Evolutionary conservation across 495 filamentous ascomycete genomes (phyloP).

Genomic region (Podospora appendiculata): DNA sequence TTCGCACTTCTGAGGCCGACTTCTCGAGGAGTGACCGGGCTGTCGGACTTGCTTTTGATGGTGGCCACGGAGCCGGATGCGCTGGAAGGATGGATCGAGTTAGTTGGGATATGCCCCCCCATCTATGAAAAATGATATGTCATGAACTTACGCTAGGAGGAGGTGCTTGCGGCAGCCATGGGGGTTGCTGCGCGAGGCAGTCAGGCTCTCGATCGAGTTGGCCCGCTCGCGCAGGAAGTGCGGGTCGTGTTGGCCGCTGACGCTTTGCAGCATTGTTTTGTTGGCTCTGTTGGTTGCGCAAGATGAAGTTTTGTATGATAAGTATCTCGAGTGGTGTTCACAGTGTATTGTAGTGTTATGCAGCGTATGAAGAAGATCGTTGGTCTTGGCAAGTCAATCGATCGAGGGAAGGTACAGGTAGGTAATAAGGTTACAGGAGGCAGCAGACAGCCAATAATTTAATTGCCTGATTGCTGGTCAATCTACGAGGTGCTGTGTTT

Average conservation of each 20-base stretch:
- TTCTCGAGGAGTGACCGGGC: no score
- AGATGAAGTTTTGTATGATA: no score
- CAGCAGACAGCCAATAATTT: no score
- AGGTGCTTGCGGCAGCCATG: constrained; percentile 55
- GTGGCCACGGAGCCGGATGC: constrained; percentile 60
- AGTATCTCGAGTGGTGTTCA: no score
- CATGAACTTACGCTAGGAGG: constrained; percentile 64
- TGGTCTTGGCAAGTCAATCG: no score
- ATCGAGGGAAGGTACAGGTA: no score
- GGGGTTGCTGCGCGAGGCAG: constrained; percentile 39
- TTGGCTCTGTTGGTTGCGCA: background rate
- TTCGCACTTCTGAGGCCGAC: no score
- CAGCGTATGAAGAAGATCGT: no score
- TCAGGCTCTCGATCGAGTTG: constrained; percentile 25
- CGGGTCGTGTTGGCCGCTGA: constrained; percentile 25
- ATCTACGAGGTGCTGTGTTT: no score
- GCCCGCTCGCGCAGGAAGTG: constrained; percentile 19
- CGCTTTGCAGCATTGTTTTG: constrained; percentile 2
- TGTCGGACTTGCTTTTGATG: constrained; percentile 59
- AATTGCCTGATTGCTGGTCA: no score
- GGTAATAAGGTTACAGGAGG: no score
- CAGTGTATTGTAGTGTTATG: no score
- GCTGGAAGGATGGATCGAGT: constrained; percentile 21
- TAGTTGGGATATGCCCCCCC: constrained; percentile 26
- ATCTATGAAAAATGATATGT: background rate